Conservation (phyloP, 495 filamentous ascomycete species). For the Lasiosphaeriaceae sp. region DNA sequence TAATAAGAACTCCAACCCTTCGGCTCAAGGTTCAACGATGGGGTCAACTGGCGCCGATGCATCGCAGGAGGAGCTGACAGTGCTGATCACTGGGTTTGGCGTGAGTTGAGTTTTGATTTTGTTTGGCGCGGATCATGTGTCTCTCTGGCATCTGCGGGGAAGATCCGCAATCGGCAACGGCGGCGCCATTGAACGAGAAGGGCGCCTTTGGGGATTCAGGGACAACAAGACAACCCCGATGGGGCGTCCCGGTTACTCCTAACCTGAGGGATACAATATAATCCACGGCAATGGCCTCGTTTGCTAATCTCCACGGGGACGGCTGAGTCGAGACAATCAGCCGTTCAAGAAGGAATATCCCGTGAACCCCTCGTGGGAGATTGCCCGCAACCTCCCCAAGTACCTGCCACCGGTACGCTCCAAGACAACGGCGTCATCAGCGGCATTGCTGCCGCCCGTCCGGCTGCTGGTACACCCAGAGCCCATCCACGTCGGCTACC, state of each 20-base stretch:
- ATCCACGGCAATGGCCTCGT: not conserved
- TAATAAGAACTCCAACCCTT: too few species aligned
- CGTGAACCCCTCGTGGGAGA: conserved; percentile 70
- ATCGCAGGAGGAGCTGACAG: conserved; percentile 51
- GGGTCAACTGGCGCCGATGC: conserved; percentile 30
- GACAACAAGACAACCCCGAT: too few species aligned
- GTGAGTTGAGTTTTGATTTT: conserved; percentile 42
- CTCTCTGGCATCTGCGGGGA: not conserved
- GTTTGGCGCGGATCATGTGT: not conserved
- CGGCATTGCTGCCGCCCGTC: conserved; percentile 45
- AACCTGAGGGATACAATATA: not conserved
- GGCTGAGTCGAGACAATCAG: conserved; percentile 40
- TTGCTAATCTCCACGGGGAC: not conserved
- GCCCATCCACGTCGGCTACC: conserved; percentile 67
- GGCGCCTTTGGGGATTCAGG: too few species aligned
- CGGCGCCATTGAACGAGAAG: too few species aligned
- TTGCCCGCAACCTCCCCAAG: conserved; percentile 50
- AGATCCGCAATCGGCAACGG: not conserved
- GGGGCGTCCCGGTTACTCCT: too few species aligned
- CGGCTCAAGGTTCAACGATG: conserved; percentile 20
- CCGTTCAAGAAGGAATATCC: conserved; percentile 61
- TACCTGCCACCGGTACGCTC: conserved; percentile 47
- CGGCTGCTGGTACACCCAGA: conserved; percentile 62
- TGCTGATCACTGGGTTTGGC: conserved; percentile 70
- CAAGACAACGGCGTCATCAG: conserved; percentile 20